phyloP scores from a whole-genome alignment of 2,329 filamentous ascomycete species.

The Cladophialophora carrionii region DNA sequence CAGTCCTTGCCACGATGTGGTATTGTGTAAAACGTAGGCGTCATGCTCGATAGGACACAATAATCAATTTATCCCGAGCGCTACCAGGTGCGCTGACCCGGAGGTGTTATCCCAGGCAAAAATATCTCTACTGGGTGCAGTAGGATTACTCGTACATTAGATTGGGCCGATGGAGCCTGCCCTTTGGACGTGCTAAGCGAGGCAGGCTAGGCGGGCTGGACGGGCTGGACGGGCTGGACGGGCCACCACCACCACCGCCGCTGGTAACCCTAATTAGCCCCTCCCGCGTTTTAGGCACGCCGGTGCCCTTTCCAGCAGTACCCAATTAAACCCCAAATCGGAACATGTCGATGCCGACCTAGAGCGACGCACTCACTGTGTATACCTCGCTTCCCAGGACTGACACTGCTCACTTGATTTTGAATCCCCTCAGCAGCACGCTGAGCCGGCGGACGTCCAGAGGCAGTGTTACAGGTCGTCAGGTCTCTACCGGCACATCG shows the following conservation, averaged over 20 bases:
- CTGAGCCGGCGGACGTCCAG: not conserved
- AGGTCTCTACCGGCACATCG: not conserved
- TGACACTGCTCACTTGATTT: not conserved
- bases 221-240: not conserved
- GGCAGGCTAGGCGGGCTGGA: not conserved
- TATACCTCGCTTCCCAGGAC: not conserved
- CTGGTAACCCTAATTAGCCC: slow-evolving; percentile 2
- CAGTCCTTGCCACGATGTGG: not conserved
- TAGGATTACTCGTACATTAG: slow-evolving; percentile 22
- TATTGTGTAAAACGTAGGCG: too few species aligned
- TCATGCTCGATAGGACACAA: not conserved
- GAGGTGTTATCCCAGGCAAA: not conserved
- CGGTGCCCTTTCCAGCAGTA: slow-evolving; percentile 6
- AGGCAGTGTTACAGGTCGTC: not conserved
- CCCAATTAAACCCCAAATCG: slow-evolving; percentile 7
- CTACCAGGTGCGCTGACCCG: not conserved
- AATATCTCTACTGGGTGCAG: too few species aligned
- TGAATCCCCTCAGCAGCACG: not conserved
- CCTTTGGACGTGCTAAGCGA: not conserved
- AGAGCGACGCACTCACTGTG: slow-evolving; percentile 1
- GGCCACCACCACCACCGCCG: not conserved
- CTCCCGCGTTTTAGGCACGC: not conserved
- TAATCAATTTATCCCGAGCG: not conserved
- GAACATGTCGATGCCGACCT: not conserved
- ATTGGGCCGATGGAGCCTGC: not conserved